These are phyloP conservation scores for Fonsecaea monophora DNA, from an alignment of 2,329 filamentous ascomycete genomes.

Conservation along the genomic window DNA sequence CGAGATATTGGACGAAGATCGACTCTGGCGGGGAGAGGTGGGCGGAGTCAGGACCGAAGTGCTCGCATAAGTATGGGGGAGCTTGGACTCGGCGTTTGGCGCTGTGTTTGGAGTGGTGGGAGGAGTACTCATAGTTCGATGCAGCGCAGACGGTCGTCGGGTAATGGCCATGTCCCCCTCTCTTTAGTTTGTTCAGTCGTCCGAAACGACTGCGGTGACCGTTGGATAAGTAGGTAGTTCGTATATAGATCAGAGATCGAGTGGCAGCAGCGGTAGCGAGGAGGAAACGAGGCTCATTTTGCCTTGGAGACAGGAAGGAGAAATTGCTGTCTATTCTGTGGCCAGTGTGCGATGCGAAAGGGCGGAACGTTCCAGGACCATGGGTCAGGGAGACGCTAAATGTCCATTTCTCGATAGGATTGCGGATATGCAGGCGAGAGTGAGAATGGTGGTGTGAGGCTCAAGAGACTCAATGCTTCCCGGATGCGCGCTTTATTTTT, in stretches of 20 bases:
- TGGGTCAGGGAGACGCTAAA: not conserved
- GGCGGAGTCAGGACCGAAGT: conserved; percentile 35
- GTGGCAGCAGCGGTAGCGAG: not conserved
- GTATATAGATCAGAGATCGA: not conserved
- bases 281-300: not conserved
- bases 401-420: not conserved
- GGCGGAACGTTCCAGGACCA: not conserved
- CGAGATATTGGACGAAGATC: conserved; percentile 27
- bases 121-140: conserved; percentile 30
- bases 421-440: not conserved
- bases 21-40: conserved; percentile 28
- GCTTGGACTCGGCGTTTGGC: conserved; percentile 11
- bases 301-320: not conserved
- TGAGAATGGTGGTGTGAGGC: not conserved
- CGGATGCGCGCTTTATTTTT: not conserved
- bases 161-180: conserved; percentile 24
- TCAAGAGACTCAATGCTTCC: not conserved
- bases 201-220: not conserved
- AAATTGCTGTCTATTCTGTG: not conserved
- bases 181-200: not conserved
- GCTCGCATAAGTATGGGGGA: conserved; percentile 5
- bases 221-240: not conserved
- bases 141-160: conserved; percentile 25
- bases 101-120: conserved; percentile 26
- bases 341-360: not conserved